Evolutionary conservation across 1,139 yeast species (phyloP), one percentile per base, ranked within the genome.

Genomic region (Yamadazyma diddensiae): DNA sequence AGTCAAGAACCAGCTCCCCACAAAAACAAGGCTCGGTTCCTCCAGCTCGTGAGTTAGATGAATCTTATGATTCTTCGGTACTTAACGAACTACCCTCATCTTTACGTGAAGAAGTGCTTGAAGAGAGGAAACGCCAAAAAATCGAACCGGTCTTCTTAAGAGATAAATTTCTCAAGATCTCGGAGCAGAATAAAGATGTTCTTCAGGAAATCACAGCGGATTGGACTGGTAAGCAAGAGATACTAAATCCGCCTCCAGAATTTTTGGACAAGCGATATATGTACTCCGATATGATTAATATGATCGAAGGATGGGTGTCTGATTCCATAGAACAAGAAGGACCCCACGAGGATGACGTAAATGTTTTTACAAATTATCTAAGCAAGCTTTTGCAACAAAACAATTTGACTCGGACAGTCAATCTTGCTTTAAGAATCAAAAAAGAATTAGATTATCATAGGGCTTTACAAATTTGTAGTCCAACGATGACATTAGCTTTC

Each of bases 321-420:
- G 54, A 57, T 28, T 65, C 80, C 0, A 36, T 67, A 4, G 42
- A 53, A n/a, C 62, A 57, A 19, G 59, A 58, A 19, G 83, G 84
- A 0, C 88, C 90, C 0, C 81, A 78, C 46, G 47, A 45, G 3
- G 81, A 72, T 21, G 92, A 82, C 46, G 55, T 78, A 3, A 43
- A 45, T 1, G 45, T 66, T 9, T 73, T 77, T 37, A 49, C 40
- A 1, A 39, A 37, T 0, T 65, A 60, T 41, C 30, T 66, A 7
- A 28, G 35, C 13, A 39, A 36, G 11, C 40, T 65, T 24, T 34
- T 55, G 15, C 29, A 36, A 1, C 49, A 46, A 23, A 45, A 46
- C 9, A 47, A 52, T 23, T 25, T 53, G 2, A 39, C 44, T n/a
- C 39, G 62, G 20, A 46, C 59, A 24, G 14, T 53, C 8, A 40